Evolutionary conservation across 2,329 filamentous ascomycete genomes (phyloP), one percentile per base, ranked within the genome.

Genomic region (Bertia moriformis): DNA sequence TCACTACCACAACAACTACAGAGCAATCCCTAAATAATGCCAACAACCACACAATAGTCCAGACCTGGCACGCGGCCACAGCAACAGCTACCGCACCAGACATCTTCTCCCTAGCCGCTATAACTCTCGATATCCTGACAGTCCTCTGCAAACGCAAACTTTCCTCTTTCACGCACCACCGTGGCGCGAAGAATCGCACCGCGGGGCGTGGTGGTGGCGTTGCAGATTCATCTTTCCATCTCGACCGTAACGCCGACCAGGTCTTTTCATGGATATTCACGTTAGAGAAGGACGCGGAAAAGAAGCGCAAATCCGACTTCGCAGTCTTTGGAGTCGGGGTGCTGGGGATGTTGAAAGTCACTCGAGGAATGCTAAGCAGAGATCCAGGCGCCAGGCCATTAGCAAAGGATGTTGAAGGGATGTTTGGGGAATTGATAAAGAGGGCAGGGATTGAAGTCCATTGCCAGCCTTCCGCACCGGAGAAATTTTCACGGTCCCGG

Each of bases 71-170:
- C 10, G 10, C 24, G n/a, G 10, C 10, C 4, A 7, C 12, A 17
- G 24, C 27, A 19, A 40, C 10, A 17, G 40, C 38, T 10, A 7
- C 4, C 14, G 14, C n/a, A 30, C 15, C 68, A 12, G 73, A 78
- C 46, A 56, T 78, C 14, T 78, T 72, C 54, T 71, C 69, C 18
- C 60, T 78, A 0, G 73, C 63, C 3, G 73, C 72, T 38, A 57
- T 75, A 15, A 72, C 63, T 42, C 54, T 78, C 14, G 71, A 78
- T 44, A 68, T 79, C 30, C 48, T 78, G 14, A 75, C 71, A 2
- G 66, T 69, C 45, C 60, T 78, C 44, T 59, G 74, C 46, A 70
- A 72, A 46, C 66, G 69, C 49, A 71, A 69, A 40, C 59, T 65
- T 4, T 63, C 67, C 22, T 63, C 73, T 2, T 74, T 76, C 43